Base-by-base conservation (phyloP, 129 eudicot species). In the Arctium minus region DNA sequence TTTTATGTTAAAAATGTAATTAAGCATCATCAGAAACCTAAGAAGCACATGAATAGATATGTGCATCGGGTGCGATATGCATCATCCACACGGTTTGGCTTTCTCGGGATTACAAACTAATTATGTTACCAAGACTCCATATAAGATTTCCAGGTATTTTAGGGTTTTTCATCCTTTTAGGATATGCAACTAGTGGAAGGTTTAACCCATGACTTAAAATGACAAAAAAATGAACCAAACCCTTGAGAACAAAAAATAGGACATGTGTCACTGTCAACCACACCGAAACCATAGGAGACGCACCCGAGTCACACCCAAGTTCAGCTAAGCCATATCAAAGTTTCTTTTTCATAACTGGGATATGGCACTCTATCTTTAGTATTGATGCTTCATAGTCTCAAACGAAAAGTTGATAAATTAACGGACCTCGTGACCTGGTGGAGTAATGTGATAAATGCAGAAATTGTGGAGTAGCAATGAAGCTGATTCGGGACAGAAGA, bases 351-450 rank as follows among this genome's bases (percentile, higher is more conserved):
- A 40, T 40, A 40, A 7, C 46, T 6, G 46, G 10, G 46, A 40
- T 40, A 40, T 7, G 46, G 46, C 42, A 38, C 46, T 40, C 1
- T 50, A 50, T 50, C 62, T 50, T 3, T 6, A 46, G 69, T 60
- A 75, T 53, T 77, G 71, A 44, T 73, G 73, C 15, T 39, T 50
- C 78, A 37, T 36, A 8, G 42, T 81, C 33, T 83, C 38, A 77
- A 73, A 73, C 8, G 56, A 73, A 62, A 62, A 8, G 65, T 70
- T 10, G 53, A 81, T 15, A 13, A 65, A 86, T 78, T 83, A 69
- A 93, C 91, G 82, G 75, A 96, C 99, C 99, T 96, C 97, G 38
- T 93, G 99, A 70, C 99, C 99, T 0, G 99, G 99, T 72, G 99
- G 99, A 85, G 89, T 93, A 78, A 93, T 93, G 83, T 96, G 99